These are phyloP conservation scores for Nannochloris sp. DNA, from an alignment of 139 green algal species.

Conservation along the genomic window DNA sequence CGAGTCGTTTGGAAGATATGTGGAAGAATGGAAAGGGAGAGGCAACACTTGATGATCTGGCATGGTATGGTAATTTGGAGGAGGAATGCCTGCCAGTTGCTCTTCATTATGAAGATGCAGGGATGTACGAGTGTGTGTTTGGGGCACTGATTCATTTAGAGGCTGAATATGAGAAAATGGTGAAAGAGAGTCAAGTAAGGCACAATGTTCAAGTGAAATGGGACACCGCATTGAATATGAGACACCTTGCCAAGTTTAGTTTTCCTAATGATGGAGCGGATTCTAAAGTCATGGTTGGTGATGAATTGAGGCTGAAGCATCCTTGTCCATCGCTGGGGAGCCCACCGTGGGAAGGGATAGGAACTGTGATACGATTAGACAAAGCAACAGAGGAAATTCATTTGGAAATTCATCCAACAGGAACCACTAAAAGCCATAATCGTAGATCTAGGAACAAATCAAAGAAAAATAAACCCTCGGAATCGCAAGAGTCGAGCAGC, in stretches of 20 bases:
- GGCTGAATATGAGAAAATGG: conserved; percentile 86
- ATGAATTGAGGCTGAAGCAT: conserved; percentile 87
- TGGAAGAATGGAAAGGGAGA: conserved; percentile 71
- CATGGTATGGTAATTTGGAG: conserved; percentile 34
- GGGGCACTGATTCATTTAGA: conserved; percentile 83
- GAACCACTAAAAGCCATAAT: neutral
- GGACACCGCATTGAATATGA: conserved; percentile 88
- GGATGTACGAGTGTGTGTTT: conserved; percentile 82
- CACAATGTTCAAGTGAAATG: conserved; percentile 84
- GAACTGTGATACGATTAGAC: conserved; percentile 67
- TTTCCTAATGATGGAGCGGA: conserved; percentile 75
- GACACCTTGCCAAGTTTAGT: conserved; percentile 78
- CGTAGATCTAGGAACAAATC: neutral
- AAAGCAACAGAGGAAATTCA: conserved; percentile 69
- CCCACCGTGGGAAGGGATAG: conserved; percentile 59
- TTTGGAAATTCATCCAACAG: conserved; percentile 37
- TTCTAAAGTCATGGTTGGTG: conserved; percentile 62
- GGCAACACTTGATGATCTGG: conserved; percentile 11
- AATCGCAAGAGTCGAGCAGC: conserved; percentile 3
- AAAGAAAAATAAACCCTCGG: neutral
- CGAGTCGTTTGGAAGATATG: conserved; percentile 66
- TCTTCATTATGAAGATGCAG: conserved; percentile 86
- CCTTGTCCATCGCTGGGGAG: conserved; percentile 32
- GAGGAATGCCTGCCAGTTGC: conserved; percentile 70
- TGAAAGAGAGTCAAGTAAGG: conserved; percentile 78